Percentiles rank a stretch among this genome's conserved stretches.
Evolutionary conservation across 768 basidiomycete genomes (phyloP).

Genomic region (Tylopilus rubrobrunneus): DNA sequence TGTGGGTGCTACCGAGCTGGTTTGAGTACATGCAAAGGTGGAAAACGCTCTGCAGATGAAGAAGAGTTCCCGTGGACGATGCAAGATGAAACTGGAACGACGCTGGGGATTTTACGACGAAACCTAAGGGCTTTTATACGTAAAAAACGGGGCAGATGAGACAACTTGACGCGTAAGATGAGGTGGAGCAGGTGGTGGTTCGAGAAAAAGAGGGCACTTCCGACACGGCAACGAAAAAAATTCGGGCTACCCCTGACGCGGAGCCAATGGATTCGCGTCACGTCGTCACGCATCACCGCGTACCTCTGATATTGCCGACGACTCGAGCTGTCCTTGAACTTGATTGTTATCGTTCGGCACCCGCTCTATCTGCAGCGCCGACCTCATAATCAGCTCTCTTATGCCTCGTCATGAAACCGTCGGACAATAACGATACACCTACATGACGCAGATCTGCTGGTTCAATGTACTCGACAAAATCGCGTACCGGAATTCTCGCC

Average conservation of each 20-base stretch:
- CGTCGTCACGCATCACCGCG: neutral
- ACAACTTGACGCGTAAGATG: slow-evolving; percentile 1
- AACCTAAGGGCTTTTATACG: slow-evolving; percentile 22
- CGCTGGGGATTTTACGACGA: neutral
- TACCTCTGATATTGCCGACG: neutral
- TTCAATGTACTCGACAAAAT: neutral
- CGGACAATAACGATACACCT: too few species aligned
- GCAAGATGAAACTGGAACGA: neutral
- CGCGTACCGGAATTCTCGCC: neutral
- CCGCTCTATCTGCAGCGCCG: too few species aligned
- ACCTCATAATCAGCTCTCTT: too few species aligned
- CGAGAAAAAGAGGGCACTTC: slow-evolving; percentile 4
- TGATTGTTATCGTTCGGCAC: too few species aligned
- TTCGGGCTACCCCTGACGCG: neutral
- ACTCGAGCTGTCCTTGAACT: too few species aligned
- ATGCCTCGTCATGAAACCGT: too few species aligned
- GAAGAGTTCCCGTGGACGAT: slow-evolving; percentile 1
- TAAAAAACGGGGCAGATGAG: slow-evolving; percentile 17
- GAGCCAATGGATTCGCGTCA: neutral
- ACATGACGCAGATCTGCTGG: too few species aligned
- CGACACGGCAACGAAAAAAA: neutral
- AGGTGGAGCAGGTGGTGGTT: neutral
- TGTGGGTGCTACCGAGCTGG: slow-evolving; percentile 87
- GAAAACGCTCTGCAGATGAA: slow-evolving; percentile 29
- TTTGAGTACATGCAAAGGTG: slow-evolving; percentile 89